Conservation (phyloP, 805 yeast genomes). For the Saccharomycopsis sp. region DNA sequence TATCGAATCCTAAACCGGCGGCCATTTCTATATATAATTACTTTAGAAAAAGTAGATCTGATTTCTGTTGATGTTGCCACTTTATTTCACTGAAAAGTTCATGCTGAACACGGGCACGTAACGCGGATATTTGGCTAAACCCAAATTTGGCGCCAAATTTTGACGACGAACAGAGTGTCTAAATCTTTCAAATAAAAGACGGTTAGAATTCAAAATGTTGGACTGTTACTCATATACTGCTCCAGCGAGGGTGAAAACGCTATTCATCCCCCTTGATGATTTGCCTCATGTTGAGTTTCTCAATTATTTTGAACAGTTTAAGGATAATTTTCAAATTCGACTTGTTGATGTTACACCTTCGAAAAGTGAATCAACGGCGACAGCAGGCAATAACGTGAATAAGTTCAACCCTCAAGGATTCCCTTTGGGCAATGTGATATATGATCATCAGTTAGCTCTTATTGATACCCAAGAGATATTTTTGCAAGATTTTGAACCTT, state of each 20-base stretch:
- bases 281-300: conserved; percentile 37
- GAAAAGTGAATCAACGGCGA: conserved; percentile 28
- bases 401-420: conserved; percentile 78
- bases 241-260: conserved; percentile 59
- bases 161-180: background rate
- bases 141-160: background rate
- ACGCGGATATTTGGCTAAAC: too few relatives aligned
- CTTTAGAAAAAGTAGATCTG: too few relatives aligned
- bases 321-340: conserved; percentile 50
- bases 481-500: conserved; percentile 86
- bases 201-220: conserved; percentile 23
- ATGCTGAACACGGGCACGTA: too few relatives aligned
- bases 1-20: conserved; percentile 89
- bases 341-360: conserved; percentile 71
- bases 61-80: too few relatives aligned
- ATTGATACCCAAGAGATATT: conserved; percentile 54
- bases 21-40: too few relatives aligned
- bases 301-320: conserved; percentile 23
- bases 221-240: conserved; percentile 45
- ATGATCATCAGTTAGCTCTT: conserved; percentile 41
- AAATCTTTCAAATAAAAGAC: background rate
- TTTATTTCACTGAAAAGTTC: too few relatives aligned
- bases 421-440: conserved; percentile 70
- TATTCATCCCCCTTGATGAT: conserved; percentile 60
- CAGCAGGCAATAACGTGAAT: conserved; percentile 21